Evolutionary conservation across 305 asterid species (phyloP).

Genomic region (Fraxinus platypoda): DNA sequence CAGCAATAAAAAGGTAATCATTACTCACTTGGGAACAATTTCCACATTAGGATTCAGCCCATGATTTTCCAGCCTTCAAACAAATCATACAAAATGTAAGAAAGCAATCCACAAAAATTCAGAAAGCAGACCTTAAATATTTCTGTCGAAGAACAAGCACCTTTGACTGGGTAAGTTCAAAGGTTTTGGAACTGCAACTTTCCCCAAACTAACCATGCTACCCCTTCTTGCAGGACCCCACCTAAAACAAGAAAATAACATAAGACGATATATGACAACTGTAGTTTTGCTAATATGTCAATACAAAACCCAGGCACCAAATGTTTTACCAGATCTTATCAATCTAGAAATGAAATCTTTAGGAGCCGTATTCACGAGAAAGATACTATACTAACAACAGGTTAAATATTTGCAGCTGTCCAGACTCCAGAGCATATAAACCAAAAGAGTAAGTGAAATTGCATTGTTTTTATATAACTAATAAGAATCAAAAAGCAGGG

Average conservation of each 20-base stretch:
- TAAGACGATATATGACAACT: slow-evolving; percentile 10
- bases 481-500: background rate
- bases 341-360: background rate
- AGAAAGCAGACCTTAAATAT: slow-evolving; percentile 9
- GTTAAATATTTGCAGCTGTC: background rate
- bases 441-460: background rate
- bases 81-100: slow-evolving; percentile 33
- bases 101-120: slow-evolving; percentile 20
- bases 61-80: slow-evolving; percentile 90
- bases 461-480: background rate
- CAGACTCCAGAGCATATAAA: slow-evolving; percentile 16
- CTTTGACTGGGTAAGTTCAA: slow-evolving; percentile 95
- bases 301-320: background rate
- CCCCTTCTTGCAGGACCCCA: slow-evolving; percentile 89
- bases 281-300: slow-evolving; percentile 4
- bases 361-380: background rate
- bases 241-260: slow-evolving; percentile 39
- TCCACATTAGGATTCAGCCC: slow-evolving; percentile 94
- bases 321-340: slow-evolving; percentile 9
- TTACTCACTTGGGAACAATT: slow-evolving; percentile 97
- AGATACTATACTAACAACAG: slow-evolving; percentile 2
- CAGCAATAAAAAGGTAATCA: slow-evolving; percentile 13
- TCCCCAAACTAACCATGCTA: slow-evolving; percentile 90
- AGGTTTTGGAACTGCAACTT: slow-evolving; percentile 98
- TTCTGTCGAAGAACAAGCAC: slow-evolving; percentile 39